Evolutionary conservation across 345 rosid genomes (phyloP), one percentile per base, ranked within the genome.

Genomic region (Hevea brasiliensis): DNA sequence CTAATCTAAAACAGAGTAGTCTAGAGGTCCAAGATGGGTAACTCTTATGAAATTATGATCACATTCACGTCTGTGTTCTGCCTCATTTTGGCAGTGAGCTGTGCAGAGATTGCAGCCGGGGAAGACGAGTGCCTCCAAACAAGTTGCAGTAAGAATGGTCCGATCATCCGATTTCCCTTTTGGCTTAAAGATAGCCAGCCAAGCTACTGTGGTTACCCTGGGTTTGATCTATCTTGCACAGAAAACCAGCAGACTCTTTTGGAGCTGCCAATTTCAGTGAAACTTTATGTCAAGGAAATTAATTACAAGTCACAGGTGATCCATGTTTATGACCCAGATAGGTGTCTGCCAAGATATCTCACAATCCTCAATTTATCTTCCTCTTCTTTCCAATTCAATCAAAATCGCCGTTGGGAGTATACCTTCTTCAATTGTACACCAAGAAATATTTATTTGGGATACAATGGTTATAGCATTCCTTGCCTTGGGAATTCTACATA

Each of bases 141-240:
- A 40, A 54, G 54, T 8, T 71, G 80, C 59, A 10, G 3, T 13
- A 9, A 15, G 1, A 3, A 51, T 41, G 65, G 63, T 12, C 76
- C 68, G n/a, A 2, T 9, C 21, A 44, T 77, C 72, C 41, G 48
- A 3, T 77, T 59, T 64, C 76, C 81, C 6, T 72, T 77, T 32
- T 53, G 42, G n/a, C n/a, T n/a, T n/a, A n/a, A n/a, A n/a, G n/a
- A n/a, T n/a, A n/a, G 11, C 27, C 72, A 59, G 18, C n/a, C 44
- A 32, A 32, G 53, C 11, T 0, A 26, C 57, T 71, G 66, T 47
- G 47, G 74, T 15, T 72, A 26, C 15, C 29, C 51, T 23, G 60
- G 76, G 56, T 77, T 77, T 32, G 35, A 41, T 21, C 65, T 77
- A 14, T 72, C 76, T 21, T 77, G 81, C 73, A 29, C 37, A 32